Conservation (phyloP, 305 asterid species). For the Fraxinus paxiana region DNA sequence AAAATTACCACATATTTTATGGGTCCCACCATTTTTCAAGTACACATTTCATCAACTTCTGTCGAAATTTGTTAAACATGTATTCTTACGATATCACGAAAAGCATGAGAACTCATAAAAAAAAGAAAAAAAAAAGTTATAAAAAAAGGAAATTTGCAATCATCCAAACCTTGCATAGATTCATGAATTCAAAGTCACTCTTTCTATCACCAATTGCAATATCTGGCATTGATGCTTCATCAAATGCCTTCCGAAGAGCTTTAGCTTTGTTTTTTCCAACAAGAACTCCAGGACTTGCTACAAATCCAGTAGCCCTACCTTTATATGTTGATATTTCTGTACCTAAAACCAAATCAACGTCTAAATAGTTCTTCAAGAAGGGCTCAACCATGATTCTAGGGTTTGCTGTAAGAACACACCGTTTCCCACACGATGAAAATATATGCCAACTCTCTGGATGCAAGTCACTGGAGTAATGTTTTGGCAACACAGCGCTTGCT, state of each 20-base stretch:
- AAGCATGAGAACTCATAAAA: not conserved
- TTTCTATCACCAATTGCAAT: slow-evolving; percentile 24
- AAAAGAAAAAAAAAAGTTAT: too few relatives aligned
- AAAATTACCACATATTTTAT: too few relatives aligned
- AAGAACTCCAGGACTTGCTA: slow-evolving; percentile 32
- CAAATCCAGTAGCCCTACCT: slow-evolving; percentile 44
- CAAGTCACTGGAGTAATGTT: slow-evolving; percentile 33
- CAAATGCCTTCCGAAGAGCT: slow-evolving; percentile 18
- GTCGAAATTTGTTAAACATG: not conserved
- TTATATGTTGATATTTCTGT: slow-evolving; percentile 32
- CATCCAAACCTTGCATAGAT: slow-evolving; percentile 4
- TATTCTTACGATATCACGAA: not conserved
- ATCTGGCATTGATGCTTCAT: slow-evolving; percentile 14
- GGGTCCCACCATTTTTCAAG: too few relatives aligned
- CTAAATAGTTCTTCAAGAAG: slow-evolving; percentile 35
- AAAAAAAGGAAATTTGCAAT: not conserved
- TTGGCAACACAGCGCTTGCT: slow-evolving; percentile 36
- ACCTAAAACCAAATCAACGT: slow-evolving; percentile 36
- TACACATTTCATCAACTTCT: too few relatives aligned
- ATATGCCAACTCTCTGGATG: slow-evolving; percentile 45
- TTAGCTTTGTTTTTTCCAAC: slow-evolving; percentile 22
- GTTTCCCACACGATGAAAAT: slow-evolving; percentile 35
- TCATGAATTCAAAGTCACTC: slow-evolving; percentile 20
- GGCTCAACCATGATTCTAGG: slow-evolving; percentile 49
- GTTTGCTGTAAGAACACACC: slow-evolving; percentile 36